A percentile compares a stretch with the other conserved stretches of the same genome.
Evolutionary conservation across 257 asterid genomes (phyloP).

Genomic region (Solanum sparsipilum): DNA sequence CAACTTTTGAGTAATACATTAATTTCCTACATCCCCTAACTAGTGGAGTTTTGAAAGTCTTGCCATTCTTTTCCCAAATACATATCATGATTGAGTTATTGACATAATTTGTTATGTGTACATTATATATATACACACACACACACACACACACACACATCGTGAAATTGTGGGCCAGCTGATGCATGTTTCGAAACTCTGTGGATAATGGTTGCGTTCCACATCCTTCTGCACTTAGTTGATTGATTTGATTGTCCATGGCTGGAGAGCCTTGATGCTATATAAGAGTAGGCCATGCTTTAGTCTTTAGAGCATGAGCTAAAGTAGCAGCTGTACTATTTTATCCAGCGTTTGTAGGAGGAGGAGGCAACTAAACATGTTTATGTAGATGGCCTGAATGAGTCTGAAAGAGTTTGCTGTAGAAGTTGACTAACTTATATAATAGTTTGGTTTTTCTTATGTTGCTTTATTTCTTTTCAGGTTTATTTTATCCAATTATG

Average conservation of each 20-base stretch:
- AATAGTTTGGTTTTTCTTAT: background rate
- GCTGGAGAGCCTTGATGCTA: background rate
- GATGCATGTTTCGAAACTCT: background rate
- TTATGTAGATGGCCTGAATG: background rate
- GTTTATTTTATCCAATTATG: conserved; percentile 82
- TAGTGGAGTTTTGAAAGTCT: background rate
- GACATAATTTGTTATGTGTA: background rate
- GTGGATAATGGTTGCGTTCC: background rate
- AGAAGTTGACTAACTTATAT: background rate
- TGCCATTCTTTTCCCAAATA: background rate
- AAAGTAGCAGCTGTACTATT: background rate
- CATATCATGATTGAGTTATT: background rate
- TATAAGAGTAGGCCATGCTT: background rate
- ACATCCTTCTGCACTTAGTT: background rate
- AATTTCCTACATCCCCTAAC: background rate
- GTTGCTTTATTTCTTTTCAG: conserved; percentile 33
- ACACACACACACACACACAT: too few relatives aligned
- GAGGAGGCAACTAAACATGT: background rate
- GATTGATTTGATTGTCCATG: background rate
- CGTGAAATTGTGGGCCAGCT: background rate
- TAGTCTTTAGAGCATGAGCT: background rate
- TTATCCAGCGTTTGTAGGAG: background rate
- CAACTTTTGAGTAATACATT: background rate
- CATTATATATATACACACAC: background rate
- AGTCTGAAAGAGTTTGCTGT: background rate